phyloP scores from a whole-genome alignment of 306 rosid species.

The Dryas octopetala region DNA sequence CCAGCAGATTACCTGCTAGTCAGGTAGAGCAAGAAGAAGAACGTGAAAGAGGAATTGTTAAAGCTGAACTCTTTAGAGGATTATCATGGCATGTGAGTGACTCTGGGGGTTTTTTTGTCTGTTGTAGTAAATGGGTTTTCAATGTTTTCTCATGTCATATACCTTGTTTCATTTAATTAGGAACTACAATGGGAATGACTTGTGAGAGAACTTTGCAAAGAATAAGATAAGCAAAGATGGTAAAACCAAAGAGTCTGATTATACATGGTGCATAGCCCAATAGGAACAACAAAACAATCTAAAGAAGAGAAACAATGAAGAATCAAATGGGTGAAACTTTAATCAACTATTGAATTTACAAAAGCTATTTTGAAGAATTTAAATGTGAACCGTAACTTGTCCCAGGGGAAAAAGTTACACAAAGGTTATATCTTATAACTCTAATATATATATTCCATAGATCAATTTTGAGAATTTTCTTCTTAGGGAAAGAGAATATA shows the following conservation, averaged over 20 bases:
- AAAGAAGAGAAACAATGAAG: no score
- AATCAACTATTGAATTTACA: neutral
- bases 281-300: neutral
- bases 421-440: no score
- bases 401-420: neutral
- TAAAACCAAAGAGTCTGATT: no score
- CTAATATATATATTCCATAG: no score
- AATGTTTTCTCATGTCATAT: neutral
- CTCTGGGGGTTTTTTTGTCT: neutral
- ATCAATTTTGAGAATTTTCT: no score
- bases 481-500: no score
- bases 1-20: neutral
- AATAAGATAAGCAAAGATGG: no score
- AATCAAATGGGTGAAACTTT: neutral
- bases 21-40: neutral
- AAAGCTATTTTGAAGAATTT: neutral
- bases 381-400: neutral
- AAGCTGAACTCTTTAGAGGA: neutral
- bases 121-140: neutral
- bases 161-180: neutral
- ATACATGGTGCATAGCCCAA: neutral
- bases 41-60: neutral
- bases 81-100: slow-evolving; percentile 20
- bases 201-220: neutral
- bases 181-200: neutral